These are phyloP conservation scores for Termitomyces sp. DNA, from an alignment of 768 basidiomycete genomes.

Conservation along the genomic window DNA sequence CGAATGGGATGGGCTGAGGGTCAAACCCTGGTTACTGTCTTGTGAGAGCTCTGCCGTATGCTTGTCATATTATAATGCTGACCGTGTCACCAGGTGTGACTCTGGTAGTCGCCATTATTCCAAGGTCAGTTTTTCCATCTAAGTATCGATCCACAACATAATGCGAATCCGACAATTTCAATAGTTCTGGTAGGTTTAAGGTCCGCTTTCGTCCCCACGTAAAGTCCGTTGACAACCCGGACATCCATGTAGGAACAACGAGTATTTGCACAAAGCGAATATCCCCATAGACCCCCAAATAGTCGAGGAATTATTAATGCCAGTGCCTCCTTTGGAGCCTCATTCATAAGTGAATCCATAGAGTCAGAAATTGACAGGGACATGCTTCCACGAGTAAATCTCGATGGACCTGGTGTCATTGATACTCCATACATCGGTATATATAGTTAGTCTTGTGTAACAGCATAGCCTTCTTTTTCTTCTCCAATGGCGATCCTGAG, in stretches of 20 bases:
- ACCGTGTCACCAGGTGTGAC: constrained; percentile 57
- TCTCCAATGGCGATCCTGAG: constrained; percentile 66
- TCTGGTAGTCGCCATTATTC: constrained; percentile 90
- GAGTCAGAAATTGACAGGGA: not conserved
- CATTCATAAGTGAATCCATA: not conserved
- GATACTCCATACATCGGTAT: not conserved
- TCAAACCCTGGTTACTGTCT: constrained; percentile 75
- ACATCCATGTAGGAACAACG: constrained; percentile 39
- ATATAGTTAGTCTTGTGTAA: constrained; percentile 49
- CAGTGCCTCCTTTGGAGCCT: constrained; percentile 14
- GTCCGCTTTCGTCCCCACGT: not conserved
- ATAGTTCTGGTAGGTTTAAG: constrained; percentile 37
- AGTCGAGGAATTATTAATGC: constrained; percentile 34
- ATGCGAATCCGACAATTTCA: not conserved
- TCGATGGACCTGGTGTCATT: not conserved
- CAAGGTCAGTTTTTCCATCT: constrained; percentile 47
- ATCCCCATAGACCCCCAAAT: constrained; percentile 37
- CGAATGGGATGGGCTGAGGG: constrained; percentile 64
- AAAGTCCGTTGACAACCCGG: not conserved
- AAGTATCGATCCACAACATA: constrained; percentile 4
- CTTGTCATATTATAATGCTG: not conserved
- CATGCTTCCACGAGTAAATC: not conserved
- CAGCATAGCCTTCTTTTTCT: constrained; percentile 42
- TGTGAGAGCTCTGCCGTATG: constrained; percentile 44
- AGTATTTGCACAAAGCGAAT: constrained; percentile 39